Evolutionary conservation across 2,329 filamentous ascomycete species (phyloP), one percentile per base, ranked within the genome.

Genomic region (Penicillium sp.): DNA sequence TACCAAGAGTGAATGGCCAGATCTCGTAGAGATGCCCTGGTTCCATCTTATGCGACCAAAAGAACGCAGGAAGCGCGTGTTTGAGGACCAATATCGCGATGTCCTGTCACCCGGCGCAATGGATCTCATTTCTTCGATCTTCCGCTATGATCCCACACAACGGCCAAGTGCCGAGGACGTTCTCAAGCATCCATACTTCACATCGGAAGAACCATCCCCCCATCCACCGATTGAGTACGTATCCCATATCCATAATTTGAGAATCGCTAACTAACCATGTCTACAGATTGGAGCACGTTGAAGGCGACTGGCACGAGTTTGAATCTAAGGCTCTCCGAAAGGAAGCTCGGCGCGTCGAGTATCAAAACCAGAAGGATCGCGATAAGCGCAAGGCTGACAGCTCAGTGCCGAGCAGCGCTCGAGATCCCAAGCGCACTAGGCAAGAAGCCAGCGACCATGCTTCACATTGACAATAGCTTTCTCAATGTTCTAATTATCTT

Each of bases 271-370:
- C 45, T 45, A 41, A 61, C 55, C 56, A n/a, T 18, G 3, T 40
- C 21, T 53, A 6, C 58, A 90, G 89, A 67, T 82, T 99, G 46
- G 86, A 88, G 55, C 79, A 87, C 45, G 82, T 99, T 29, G 85
- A 94, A 64, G 94, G 94, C 21, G 94, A 99, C 66, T 99, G 94
- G 94, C 94, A 99, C 70, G 94, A 99, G 71, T 96, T 97, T 67
- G 94, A 99, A 76, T 96, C 91, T 52, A 99, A 99, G 76, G 92
- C 92, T 14, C 80, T 96, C 24, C 83, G 94, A 31, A 94, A 94
- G 63, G 92, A 97, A 72, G 79, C 78, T 16, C 73, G 81, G 49
- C 74, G 76, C 43, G 75, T 67, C 52, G 75, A 77, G 55, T 69
- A 75, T 31, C 72, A 75, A 57, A 76, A 75, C 59, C 75, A 79